Conservation (phyloP, 371 early-diverging fungal species). For the Smittium culicis region DNA sequence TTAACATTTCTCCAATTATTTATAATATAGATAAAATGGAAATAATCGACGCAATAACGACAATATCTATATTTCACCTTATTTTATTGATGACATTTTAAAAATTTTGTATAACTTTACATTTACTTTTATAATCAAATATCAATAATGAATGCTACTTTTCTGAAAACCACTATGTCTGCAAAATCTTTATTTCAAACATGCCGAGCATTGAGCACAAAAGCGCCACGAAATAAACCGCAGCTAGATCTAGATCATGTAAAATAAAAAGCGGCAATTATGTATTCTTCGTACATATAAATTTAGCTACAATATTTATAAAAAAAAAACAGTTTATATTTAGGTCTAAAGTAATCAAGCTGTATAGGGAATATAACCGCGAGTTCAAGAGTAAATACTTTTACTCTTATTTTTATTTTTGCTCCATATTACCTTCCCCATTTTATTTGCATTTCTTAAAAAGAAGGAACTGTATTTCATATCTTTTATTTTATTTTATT, state of each 20-base stretch:
- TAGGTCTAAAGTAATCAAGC: background rate
- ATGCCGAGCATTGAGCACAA: background rate
- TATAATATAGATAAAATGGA: too few relatives aligned
- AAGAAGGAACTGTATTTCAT: background rate
- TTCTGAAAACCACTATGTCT: too few relatives aligned
- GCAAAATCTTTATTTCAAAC: background rate
- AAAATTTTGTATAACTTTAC: too few relatives aligned
- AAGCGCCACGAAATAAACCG: background rate
- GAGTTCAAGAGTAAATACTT: background rate
- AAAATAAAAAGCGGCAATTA: background rate
- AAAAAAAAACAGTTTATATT: background rate
- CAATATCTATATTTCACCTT: too few relatives aligned
- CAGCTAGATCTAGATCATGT: background rate
- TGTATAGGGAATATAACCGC: background rate
- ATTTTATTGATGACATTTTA: too few relatives aligned
- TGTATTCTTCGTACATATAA: too few relatives aligned
- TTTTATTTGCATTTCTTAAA: too few relatives aligned
- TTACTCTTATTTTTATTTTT: background rate
- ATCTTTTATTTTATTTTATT: background rate
- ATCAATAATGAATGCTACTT: too few relatives aligned
- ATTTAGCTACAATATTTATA: too few relatives aligned
- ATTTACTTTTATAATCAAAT: too few relatives aligned
- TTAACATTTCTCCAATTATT: too few relatives aligned
- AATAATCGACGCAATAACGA: too few relatives aligned
- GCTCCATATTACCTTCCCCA: background rate